Percentiles rank a stretch among this genome's conserved stretches.
Conservation (phyloP, 75 land plant genomes). For the Larix kaempferi region DNA sequence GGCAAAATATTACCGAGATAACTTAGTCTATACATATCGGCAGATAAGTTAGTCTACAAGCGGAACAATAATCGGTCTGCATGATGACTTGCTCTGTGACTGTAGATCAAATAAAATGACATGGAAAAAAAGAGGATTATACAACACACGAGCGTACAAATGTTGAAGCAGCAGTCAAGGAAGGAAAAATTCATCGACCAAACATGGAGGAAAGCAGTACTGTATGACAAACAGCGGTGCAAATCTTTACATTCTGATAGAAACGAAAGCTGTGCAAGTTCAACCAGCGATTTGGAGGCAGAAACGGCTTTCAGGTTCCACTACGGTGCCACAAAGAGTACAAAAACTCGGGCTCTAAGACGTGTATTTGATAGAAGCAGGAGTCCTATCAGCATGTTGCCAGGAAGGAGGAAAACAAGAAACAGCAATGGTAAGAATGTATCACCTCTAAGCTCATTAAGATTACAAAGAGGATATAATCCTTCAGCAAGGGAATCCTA, state of each 20-base stretch:
- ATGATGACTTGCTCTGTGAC: too few relatives aligned
- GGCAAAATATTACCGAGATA: too few relatives aligned
- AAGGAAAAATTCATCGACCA: neutral
- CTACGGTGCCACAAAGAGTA: neutral
- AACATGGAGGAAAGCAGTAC: neutral
- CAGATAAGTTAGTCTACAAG: too few relatives aligned
- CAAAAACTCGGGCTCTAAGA: neutral
- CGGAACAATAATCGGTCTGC: too few relatives aligned
- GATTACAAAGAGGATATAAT: neutral
- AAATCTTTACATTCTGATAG: neutral
- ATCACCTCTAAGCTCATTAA: neutral
- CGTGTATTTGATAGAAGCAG: neutral
- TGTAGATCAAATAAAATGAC: neutral
- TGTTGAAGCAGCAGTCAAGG: constrained; percentile 8
- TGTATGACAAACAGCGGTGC: constrained; percentile 1
- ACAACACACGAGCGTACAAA: neutral
- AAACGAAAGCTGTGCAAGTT: neutral
- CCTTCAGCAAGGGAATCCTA: neutral
- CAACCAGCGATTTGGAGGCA: constrained; percentile 7
- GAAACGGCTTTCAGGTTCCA: neutral
- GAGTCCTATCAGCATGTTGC: neutral
- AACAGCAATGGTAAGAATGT: neutral
- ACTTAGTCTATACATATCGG: too few relatives aligned
- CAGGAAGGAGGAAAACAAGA: neutral
- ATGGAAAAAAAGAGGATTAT: neutral